Base-by-base conservation (phyloP, 148 eudicot species). In the Cornus suecica region DNA sequence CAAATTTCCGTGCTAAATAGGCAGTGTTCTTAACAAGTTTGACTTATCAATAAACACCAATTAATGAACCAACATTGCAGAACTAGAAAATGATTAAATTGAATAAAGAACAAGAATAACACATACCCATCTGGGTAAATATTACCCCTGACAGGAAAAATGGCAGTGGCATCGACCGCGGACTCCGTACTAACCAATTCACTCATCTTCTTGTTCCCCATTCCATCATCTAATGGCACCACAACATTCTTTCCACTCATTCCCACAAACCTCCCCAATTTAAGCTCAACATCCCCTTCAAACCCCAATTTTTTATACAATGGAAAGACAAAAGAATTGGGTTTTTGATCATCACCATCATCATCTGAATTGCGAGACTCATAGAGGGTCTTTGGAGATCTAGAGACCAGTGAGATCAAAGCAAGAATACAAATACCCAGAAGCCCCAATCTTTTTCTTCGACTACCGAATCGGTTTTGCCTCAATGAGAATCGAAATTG, bases 61-160 rank as follows among this genome's bases (percentile, higher is more conserved):
- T 11, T 15, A 25, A 68, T n/a, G 24, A 18, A 58, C 62, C 20
- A 58, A 58, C 62, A 58, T 18, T 58, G 62, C 62, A 58, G 62
- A 4, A 37, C 16, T 13, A n/a, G 23, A 5, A 67, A 3, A 2
- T 16, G 9, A 60, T 8, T 73, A 56, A 42, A 42, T 26, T 64
- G n/a, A 74, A 65, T 14, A 24, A 14, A 45, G 37, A 52, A 25
- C 60, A 78, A 37, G 16, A 68, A 62, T 42, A 32, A 68, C 54
- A 77, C 87, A 60, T 78, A 88, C 89, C 89, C 91, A 76, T 86
- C 84, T 68, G 86, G 86, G 74, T 73, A 77, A 41, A 79, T 70
- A 73, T 82, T 83, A 10, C 88, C 91, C 66, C 76, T 78, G 15
- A 86, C 76, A 48, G 87, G 87, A 8, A 88, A 70, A 79, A 79